Evolutionary conservation across 305 asterid species (phyloP), one percentile per base, ranked within the genome.

Genomic region (Fraxinus albicans): DNA sequence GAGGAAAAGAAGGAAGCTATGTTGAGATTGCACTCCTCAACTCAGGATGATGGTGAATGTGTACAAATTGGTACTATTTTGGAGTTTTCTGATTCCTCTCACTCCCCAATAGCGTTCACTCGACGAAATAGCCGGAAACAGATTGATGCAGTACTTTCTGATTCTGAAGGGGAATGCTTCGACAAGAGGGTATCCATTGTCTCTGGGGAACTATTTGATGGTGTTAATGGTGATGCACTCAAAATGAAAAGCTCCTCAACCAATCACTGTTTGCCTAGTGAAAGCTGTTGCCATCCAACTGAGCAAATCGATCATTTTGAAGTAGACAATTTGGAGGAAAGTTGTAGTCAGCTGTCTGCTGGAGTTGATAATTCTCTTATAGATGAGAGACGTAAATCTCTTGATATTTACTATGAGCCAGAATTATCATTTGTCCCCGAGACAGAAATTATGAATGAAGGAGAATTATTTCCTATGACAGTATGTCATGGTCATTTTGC

Each of bases 371-470:
- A 72, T 86, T 90, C 92, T 44, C 86, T 75, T 36, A 73, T 79
- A 63, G 87, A 88, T 82, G 92, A 83, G 38, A 65, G 86, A 74
- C 77, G 88, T 88, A 79, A 55, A 83, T 86, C 89, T 58, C 85
- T 15, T 47, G 92, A 88, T 23, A 27, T 88, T 55, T 92, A 96
- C 65, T 72, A 81, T 84, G 90, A 91, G 70, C 95, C 97, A 81
- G 98, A 93, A 88, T 87, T 92, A 63, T 84, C 95, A 36, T 89
- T 85, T 79, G 93, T 95, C 79, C 94, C 97, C 7, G 97, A 91
- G 88, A 88, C 98, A 9, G 90, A 86, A 84, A 78, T 88, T 85
- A 83, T 88, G 85, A 80, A 88, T 44, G 93, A 83, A 84, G 80
- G 90, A 77, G 90, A 87, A 50, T 79, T 95, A 67, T 87, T 80